Evolutionary conservation across 169 alveolate species (phyloP).

Genomic region (Cryptosporidium meleagridis): DNA sequence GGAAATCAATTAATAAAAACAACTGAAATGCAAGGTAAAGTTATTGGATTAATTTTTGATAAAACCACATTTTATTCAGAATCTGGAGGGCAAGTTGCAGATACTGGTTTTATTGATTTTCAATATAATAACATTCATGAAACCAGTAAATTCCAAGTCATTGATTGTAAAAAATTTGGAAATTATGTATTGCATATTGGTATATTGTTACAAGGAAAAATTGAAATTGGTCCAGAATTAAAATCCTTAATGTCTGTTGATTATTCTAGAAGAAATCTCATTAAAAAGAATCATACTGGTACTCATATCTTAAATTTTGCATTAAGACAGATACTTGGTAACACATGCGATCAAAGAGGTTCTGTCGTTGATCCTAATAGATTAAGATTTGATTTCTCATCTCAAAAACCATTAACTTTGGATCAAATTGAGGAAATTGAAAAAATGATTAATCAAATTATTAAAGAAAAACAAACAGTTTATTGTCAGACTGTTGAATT

Average conservation of each 20-base stretch:
- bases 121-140: neutral
- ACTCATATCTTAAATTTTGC: constrained; percentile 92
- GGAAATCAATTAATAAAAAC: constrained; percentile 66
- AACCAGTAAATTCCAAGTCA: constrained; percentile 81
- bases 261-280: constrained; percentile 86
- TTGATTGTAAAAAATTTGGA: constrained; percentile 87
- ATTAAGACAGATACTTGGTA: constrained; percentile 82
- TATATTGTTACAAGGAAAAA: constrained; percentile 49
- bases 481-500: constrained; percentile 79
- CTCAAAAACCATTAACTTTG: constrained; percentile 79
- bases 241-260: constrained; percentile 78
- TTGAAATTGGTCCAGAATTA: constrained; percentile 53
- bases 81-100: constrained; percentile 83
- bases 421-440: constrained; percentile 81
- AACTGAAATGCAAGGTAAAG: constrained; percentile 11
- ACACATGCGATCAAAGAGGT: constrained; percentile 86
- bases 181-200: constrained; percentile 89
- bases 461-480: constrained; percentile 80
- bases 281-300: constrained; percentile 93
- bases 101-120: constrained; percentile 74
- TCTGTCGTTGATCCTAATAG: constrained; percentile 87
- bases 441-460: constrained; percentile 78
- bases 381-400: constrained; percentile 88
- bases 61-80: constrained; percentile 90
- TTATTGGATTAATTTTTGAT: constrained; percentile 84